Percentiles rank a stretch among this genome's conserved stretches.
Conservation (phyloP, 805 yeast species). For the Zygosaccharomyces bisporus region DNA sequence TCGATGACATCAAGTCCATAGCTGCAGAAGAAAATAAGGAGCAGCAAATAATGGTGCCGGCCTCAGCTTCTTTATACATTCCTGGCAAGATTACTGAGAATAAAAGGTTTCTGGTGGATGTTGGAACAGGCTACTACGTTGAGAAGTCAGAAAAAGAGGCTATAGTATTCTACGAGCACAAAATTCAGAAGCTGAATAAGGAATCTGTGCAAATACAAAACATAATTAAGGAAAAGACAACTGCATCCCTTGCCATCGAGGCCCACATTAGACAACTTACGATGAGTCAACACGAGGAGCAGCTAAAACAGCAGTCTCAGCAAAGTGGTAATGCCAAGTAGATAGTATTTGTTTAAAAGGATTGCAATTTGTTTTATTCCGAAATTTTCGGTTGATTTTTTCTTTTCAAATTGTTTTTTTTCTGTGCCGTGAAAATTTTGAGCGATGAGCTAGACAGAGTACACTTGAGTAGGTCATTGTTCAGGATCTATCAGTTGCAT, state of each 20-base stretch:
- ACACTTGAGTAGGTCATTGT: background rate
- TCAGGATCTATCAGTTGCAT: background rate
- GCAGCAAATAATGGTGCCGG: conserved; percentile 69
- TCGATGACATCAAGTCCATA: conserved; percentile 59
- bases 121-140: conserved; percentile 94
- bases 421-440: conserved; percentile 3
- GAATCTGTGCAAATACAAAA: conserved; percentile 72
- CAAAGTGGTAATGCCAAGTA: conserved; percentile 2
- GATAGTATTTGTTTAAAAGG: too few species aligned
- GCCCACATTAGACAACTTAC: conserved; percentile 32
- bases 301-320: conserved; percentile 15
- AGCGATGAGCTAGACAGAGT: background rate
- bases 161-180: conserved; percentile 62
- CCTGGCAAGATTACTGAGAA: conserved; percentile 73
- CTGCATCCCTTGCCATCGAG: conserved; percentile 36
- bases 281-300: conserved; percentile 32
- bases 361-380: too few species aligned
- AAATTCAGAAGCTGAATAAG: conserved; percentile 64
- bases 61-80: conserved; percentile 83
- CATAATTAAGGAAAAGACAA: conserved; percentile 71
- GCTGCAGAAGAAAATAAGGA: conserved; percentile 41
- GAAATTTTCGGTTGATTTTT: background rate
- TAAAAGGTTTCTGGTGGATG: conserved; percentile 78
- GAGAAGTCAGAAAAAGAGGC: conserved; percentile 73
- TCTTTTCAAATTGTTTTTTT: background rate